Evolutionary conservation across 352 stramenopile species (phyloP), one percentile per base, ranked within the genome.

Genomic region (Bremia lactucae): DNA sequence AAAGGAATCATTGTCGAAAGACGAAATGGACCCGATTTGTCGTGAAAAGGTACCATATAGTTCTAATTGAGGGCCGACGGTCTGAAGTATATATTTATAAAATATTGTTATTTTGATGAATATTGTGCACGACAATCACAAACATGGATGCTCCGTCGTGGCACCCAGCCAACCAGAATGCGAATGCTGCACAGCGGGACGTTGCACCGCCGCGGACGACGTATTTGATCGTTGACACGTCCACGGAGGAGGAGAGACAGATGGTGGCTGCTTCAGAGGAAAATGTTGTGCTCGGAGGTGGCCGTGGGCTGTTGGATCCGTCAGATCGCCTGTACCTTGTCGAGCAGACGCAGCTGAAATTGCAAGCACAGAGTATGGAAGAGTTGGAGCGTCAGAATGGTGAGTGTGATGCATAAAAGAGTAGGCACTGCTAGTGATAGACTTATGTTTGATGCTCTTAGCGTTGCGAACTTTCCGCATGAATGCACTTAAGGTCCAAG

Each of bases 151-250:
- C 84, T 19, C 75, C 75, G 11, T 68, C 68, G 20, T 87, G 75
- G 72, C 72, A 87, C 28, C 75, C 75, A 1, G 75, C 75, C 9
- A 88, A 86, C 49, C 55, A 72, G 42, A 69, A 83, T 44, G 33
- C 65, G 13, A 49, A 70, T 49, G 54, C 55, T 29, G 23, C 54
- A 31, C 61, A 65, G 45, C 52, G 36, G 9, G 31, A 36, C 1
- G 29, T 52, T 18, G 11, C 56, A 21, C 39, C 52, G 13, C 49
- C 66, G 39, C 71, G 73, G 23, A 77, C 61, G 3, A 71, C 84
- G 62, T 87, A 83, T 54, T 82, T 73, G 40, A 53, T 75, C 11
- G 83, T 90, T 59, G 69, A 81, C 52, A 77, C 62, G 52, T 83
- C 59, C 20, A 90, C 74, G 25, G 70, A 87, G 28, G 74, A 60